These are phyloP conservation scores for Baorangia bicolor DNA, from an alignment of 768 basidiomycete genomes.

Conservation along the genomic window DNA sequence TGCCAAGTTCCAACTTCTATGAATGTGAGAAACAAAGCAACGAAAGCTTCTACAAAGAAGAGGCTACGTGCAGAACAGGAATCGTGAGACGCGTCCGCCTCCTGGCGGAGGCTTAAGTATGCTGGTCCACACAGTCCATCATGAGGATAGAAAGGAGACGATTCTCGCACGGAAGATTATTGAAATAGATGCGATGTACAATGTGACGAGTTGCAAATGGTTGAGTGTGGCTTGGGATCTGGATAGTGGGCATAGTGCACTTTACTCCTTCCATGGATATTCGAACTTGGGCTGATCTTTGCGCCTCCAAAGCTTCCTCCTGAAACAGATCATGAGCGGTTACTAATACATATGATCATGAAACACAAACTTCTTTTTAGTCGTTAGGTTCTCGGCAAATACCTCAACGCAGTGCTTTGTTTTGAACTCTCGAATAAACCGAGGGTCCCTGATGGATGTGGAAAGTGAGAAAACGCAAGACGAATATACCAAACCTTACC, in stretches of 20 bases:
- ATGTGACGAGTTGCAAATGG: neutral
- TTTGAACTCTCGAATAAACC: constrained; percentile 94
- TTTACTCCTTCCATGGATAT: constrained; percentile 83
- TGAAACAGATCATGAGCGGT: constrained; percentile 32
- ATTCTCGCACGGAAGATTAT: neutral
- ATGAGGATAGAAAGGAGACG: neutral
- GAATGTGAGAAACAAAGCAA: neutral
- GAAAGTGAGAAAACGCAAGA: neutral
- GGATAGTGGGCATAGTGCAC: constrained; percentile 13
- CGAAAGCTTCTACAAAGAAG: neutral
- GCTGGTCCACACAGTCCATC: neutral
- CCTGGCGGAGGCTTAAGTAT: neutral
- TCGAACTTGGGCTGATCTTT: constrained; percentile 83
- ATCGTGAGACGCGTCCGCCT: neutral
- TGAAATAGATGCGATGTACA: neutral
- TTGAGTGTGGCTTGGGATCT: neutral
- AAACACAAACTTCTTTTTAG: constrained; percentile 83
- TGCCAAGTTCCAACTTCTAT: neutral
- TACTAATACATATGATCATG: neutral
- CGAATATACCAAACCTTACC: constrained; percentile 47
- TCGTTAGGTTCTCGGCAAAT: constrained; percentile 77
- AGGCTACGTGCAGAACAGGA: neutral
- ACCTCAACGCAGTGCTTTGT: constrained; percentile 78
- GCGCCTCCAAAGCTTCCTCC: constrained; percentile 89
- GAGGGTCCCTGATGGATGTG: constrained; percentile 71